Evolutionary conservation across 257 asterid species (phyloP), one percentile per base, ranked within the genome.

Genomic region (Fraxinus americana): DNA sequence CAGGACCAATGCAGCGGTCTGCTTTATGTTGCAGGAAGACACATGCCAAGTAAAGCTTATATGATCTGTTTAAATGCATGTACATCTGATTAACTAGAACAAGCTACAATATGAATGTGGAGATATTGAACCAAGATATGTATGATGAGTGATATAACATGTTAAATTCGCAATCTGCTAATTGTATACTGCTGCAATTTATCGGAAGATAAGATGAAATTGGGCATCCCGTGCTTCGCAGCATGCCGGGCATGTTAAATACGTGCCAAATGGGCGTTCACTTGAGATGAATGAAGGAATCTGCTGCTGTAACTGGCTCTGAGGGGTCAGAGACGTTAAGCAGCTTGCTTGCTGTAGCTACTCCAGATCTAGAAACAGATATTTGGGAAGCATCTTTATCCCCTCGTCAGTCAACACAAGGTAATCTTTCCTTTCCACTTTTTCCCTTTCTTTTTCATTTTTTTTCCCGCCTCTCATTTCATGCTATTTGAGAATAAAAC

Each of bases 301-400:
- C 79, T 78, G 79, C 75, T 61, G 75, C 72, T 77, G 88, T 87
- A 78, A 70, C 85, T 7, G 81, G 79, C 63, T 83, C 73, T 68
- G 90, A 86, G 82, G 89, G 91, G 45, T 59, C 94, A 1, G 85
- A 91, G 83, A 89, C 78, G 89, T 79, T 89, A 70, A 88, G 96
- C 67, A 87, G 86, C 82, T 74, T 85, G 91, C 94, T 92, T 67
- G 87, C 92, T 73, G 89, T 88, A 36, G 87, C 93, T 67, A 78
- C 93, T 75, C 92, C 91, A 5, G 90, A 87, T 80, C 78, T 94
- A 89, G 87, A 94, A 94, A 85, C 90, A 84, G 61, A 92, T 92
- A 57, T 82, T 92, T 10, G 97, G 97, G 71, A 92, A 89, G 74
- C 94, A 85, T 73, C 94, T 94, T 32, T 91, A 82, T 75, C 97